Base-by-base conservation (phyloP, 1,139 yeast species). In the Saccharomyces pastorianus region DNA sequence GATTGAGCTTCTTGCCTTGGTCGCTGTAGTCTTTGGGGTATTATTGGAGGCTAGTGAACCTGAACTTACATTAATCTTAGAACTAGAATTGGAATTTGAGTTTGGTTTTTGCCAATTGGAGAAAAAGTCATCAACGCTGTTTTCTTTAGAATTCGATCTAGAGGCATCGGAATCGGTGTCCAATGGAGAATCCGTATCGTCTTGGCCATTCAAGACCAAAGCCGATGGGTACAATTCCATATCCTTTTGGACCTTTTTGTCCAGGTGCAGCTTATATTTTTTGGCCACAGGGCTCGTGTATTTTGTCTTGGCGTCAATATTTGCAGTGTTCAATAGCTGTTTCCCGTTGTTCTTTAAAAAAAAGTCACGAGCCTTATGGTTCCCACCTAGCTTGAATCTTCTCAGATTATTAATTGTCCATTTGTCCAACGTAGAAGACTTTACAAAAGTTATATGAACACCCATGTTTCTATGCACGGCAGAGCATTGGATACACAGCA, bases 401-500 rank as follows among this genome's bases (percentile, higher is more conserved):
- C 96, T 80, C 68, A 93, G 76, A 71, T 93, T 96, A 62, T 83
- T 84, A 59, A 90, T 79, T 54, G 91, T 88, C 96, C 98, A 93
- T 68, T 84, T 84, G 72, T 93, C 99, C 78, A 93, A 79, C 59
- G 88, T 89, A 47, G 95, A 84, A 41, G 96, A 88, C 68, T 91
- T 88, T 50, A 93, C 98, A 73, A 93, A 93, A 38, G 97, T 86
- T 62, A 93, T 85, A 70, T 93, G 99, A 50, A 91, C 98, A 53
- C 99, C 99, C 68, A 93, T 75, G 55, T 96, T 95, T 71, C 99
- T 82, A 71, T 93, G 99, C 57, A 86, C 82, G n/a, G 97, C 96
- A 57, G 97, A 95, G 71, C 98, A 93, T 67, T 91, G 96, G 55
- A 91, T 80, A 72, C 98, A 93, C 61, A 93, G 78, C 71, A 91